phyloP scores from a whole-genome alignment of 495 filamentous ascomycete genomes.

The Lichenothelia convexa region DNA sequence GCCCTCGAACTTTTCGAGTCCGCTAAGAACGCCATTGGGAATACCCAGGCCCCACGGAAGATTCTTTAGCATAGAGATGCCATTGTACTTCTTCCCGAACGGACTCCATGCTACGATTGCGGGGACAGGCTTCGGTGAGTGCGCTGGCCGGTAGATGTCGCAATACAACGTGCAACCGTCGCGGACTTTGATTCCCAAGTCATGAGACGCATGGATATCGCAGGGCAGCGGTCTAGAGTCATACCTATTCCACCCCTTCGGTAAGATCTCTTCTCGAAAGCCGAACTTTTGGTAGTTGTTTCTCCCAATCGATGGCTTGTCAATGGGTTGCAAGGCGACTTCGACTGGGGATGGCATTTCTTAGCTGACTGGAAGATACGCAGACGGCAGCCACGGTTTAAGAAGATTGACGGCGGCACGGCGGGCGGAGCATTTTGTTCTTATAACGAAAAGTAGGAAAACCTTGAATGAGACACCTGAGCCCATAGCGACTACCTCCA shows the following conservation, averaged over 20 bases:
- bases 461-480: too few species aligned
- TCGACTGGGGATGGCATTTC: too few species aligned
- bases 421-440: too few species aligned
- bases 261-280: too few species aligned
- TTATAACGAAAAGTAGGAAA: too few species aligned
- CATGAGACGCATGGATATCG: slow-evolving; percentile 13
- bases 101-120: slow-evolving; percentile 21
- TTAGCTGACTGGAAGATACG: too few species aligned
- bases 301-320: too few species aligned
- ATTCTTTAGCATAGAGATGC: background rate
- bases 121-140: slow-evolving; percentile 9
- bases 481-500: too few species aligned
- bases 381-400: too few species aligned
- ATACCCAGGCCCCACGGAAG: slow-evolving; percentile 12
- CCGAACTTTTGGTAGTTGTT: too few species aligned
- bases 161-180: slow-evolving; percentile 19
- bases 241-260: background rate
- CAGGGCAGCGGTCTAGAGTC: background rate
- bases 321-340: too few species aligned
- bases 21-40: slow-evolving; percentile 9
- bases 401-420: too few species aligned
- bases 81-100: slow-evolving; percentile 19
- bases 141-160: slow-evolving; percentile 22
- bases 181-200: slow-evolving; percentile 17
- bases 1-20: slow-evolving; percentile 28